phyloP scores from a whole-genome alignment of 225 moss, liverwort and hornwort species.

The Bryum argenteum region DNA sequence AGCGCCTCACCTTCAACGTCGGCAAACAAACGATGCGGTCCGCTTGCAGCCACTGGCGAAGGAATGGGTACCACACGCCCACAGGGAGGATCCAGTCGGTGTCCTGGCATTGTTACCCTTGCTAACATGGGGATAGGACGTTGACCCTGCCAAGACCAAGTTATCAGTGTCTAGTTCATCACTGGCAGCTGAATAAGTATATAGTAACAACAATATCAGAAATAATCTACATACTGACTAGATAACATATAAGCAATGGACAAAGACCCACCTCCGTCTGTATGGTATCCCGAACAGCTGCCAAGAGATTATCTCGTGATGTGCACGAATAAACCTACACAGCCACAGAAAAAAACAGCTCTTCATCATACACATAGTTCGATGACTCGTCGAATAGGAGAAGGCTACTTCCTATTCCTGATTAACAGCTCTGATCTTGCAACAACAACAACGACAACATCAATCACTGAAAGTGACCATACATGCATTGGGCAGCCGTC shows the following conservation, averaged over 20 bases:
- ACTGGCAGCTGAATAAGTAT: not conserved
- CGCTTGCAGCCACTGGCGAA: conserved; percentile 54
- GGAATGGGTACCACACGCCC: conserved; percentile 74
- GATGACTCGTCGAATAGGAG: conserved; percentile 4
- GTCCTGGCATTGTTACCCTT: conserved; percentile 82
- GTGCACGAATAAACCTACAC: conserved; percentile 90
- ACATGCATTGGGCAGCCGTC: conserved; percentile 96
- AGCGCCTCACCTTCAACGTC: conserved; percentile 92
- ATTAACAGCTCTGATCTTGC: not conserved
- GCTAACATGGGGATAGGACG: conserved; percentile 84
- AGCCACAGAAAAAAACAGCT: conserved; percentile 14
- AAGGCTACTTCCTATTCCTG: not conserved
- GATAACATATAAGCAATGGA: conserved; percentile 3
- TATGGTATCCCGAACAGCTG: conserved; percentile 79
- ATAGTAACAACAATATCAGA: conserved; percentile 4
- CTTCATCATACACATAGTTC: conserved; percentile 1
- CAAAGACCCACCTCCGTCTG: conserved; percentile 68
- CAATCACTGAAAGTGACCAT: conserved; percentile 19
- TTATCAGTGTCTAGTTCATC: not conserved
- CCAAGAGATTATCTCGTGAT: conserved; percentile 85
- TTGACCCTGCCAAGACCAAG: conserved; percentile 63
- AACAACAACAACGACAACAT: conserved; percentile 1
- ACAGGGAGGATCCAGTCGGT: conserved; percentile 82
- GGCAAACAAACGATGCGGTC: conserved; percentile 85
- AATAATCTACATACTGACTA: not conserved